Evolutionary conservation across 2,329 filamentous ascomycete species (phyloP).

Genomic region (Diplodia mutila): DNA sequence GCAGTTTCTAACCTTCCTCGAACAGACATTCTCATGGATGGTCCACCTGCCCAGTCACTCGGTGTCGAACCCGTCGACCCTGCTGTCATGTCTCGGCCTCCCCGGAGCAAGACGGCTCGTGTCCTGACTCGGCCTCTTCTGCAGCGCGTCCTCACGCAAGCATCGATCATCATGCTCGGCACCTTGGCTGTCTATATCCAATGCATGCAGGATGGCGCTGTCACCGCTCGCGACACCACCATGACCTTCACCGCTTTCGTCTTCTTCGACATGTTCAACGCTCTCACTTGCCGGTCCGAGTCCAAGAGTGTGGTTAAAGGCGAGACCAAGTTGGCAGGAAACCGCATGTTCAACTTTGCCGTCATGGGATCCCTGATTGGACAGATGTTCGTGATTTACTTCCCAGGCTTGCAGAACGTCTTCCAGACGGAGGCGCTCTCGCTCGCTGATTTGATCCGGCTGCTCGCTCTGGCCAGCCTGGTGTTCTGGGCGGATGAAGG

Average conservation of each 20-base stretch:
- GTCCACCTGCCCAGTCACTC: slow-evolving; percentile 93
- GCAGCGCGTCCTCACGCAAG: slow-evolving; percentile 82
- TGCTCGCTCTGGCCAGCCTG: slow-evolving; percentile 77
- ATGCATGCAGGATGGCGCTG: slow-evolving; percentile 85
- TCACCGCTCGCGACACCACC: slow-evolving; percentile 92
- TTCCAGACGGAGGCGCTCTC: slow-evolving; percentile 92
- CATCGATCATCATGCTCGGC: slow-evolving; percentile 86
- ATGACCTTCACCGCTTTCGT: slow-evolving; percentile 99
- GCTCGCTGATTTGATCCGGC: slow-evolving; percentile 71
- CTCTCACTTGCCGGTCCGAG: slow-evolving; percentile 88
- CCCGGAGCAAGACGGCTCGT: slow-evolving; percentile 81
- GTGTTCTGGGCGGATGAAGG: slow-evolving; percentile 96
- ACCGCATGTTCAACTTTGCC: slow-evolving; percentile 95
- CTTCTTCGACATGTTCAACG: slow-evolving; percentile 99
- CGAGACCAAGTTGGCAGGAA: slow-evolving; percentile 76
- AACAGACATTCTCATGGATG: slow-evolving; percentile 98
- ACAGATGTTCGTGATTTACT: slow-evolving; percentile 89
- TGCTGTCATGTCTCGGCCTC: slow-evolving; percentile 89
- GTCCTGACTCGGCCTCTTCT: slow-evolving; percentile 87
- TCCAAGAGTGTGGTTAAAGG: slow-evolving; percentile 86
- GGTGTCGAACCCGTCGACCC: slow-evolving; percentile 95
- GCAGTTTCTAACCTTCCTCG: slow-evolving; percentile 30
- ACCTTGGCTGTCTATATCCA: slow-evolving; percentile 89
- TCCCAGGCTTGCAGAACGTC: slow-evolving; percentile 88
- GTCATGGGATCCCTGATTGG: slow-evolving; percentile 83